These are phyloP conservation scores for Penicillium pancosmium DNA, from an alignment of 495 filamentous ascomycete species.

Conservation along the genomic window DNA sequence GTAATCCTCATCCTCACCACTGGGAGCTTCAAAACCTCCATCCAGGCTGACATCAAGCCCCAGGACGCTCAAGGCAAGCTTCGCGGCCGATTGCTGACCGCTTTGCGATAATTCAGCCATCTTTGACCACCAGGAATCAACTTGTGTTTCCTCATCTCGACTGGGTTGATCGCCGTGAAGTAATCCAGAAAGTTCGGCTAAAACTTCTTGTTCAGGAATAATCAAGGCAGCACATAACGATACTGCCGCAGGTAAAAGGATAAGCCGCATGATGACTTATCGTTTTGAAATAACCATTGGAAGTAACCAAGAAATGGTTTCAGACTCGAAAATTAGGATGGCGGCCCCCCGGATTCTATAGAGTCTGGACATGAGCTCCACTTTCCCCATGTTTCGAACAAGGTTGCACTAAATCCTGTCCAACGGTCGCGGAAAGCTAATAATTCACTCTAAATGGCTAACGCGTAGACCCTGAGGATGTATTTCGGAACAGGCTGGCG, in stretches of 20 bases:
- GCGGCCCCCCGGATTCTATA: background rate
- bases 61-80: background rate
- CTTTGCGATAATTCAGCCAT: background rate
- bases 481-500: slow-evolving; percentile 1
- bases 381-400: slow-evolving; percentile 1
- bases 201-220: slow-evolving; percentile 55
- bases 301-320: no score
- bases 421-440: background rate
- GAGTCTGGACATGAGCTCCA: background rate
- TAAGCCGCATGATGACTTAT: slow-evolving; percentile 48
- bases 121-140: slow-evolving; percentile 7
- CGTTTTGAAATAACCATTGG: background rate
- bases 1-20: slow-evolving; percentile 18
- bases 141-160: background rate
- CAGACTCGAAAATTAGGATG: background rate
- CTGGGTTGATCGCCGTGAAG: background rate
- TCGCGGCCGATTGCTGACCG: background rate
- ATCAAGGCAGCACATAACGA: slow-evolving; percentile 60
- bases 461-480: background rate
- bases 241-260: slow-evolving; percentile 54
- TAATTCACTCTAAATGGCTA: background rate
- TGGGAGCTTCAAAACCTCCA: background rate
- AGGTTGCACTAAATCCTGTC: background rate
- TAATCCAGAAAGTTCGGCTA: slow-evolving; percentile 32
- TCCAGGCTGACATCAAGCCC: background rate